Evolutionary conservation across 345 rosid species (phyloP).

Genomic region (Sonneratia caseolaris): DNA sequence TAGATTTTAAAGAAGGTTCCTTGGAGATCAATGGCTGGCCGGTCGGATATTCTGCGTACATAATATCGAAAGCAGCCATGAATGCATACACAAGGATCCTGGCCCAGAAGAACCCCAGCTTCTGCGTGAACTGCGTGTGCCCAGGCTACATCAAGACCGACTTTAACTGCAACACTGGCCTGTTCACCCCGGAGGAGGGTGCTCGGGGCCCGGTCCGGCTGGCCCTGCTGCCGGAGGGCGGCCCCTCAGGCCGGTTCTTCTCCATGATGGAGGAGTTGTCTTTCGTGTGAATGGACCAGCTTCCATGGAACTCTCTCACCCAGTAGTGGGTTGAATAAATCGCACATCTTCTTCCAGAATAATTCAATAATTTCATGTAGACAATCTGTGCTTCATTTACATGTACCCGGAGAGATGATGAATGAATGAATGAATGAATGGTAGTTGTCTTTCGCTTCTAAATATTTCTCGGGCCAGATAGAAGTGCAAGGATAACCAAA

Average conservation of each 20-base stretch:
- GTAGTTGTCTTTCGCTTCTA: too few relatives aligned
- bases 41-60: constrained; percentile 14
- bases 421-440: too few relatives aligned
- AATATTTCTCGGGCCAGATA: too few relatives aligned
- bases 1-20: constrained; percentile 22
- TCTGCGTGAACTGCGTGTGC: constrained; percentile 23
- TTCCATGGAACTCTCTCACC: too few relatives aligned
- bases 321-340: too few relatives aligned
- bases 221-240: constrained; percentile 23
- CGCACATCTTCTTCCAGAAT: too few relatives aligned
- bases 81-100: constrained; percentile 31
- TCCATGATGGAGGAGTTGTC: neutral
- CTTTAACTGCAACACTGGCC: constrained; percentile 17
- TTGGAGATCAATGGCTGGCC: constrained; percentile 30
- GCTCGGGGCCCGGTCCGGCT: constrained; percentile 20
- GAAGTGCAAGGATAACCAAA: too few relatives aligned
- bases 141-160: constrained; percentile 31
- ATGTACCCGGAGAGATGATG: too few relatives aligned
- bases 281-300: neutral
- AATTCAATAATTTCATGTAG: too few relatives aligned
- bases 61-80: constrained; percentile 19
- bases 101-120: constrained; percentile 19
- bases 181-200: constrained; percentile 18
- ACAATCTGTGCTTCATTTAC: too few relatives aligned
- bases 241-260: constrained; percentile 31